Base-by-base conservation (phyloP, 2,329 filamentous ascomycete genomes). In the Dothidotthia symphoricarpi region DNA sequence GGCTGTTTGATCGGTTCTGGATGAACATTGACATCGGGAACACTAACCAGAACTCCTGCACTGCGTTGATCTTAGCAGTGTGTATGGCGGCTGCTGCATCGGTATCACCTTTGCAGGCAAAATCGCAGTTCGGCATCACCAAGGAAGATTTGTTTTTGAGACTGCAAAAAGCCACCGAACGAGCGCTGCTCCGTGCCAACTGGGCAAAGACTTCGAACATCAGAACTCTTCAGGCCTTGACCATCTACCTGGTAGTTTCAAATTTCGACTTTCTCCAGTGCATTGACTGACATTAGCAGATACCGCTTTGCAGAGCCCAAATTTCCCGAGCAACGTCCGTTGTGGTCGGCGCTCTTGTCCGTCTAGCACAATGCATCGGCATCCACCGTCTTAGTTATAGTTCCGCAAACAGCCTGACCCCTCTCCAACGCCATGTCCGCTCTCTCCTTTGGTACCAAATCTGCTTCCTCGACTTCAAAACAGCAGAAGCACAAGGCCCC, bases 161-260 rank as follows among this genome's bases (percentile, higher is more conserved):
- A 31, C 38, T 67, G 14, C 63, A 67, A 27, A 64, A 58, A 31
- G 63, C 63, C n/a, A 67, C 63, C 0, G 63, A 67, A 46, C 45
- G 57, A 31, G 63, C 63, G 16, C 36, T 67, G 11, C 48, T 66
- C 5, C 58, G 59, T 16, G 63, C 63, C 11, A 65, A 67, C 19
- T 67, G 63, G 63, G 56, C 63, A 7, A 66, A 64, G 45, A 67
- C 63, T 9, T 66, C 63, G 2, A 67, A 66, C 14, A 66, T 67
- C 22, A 43, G 61, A 29, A 67, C 63, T 8, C 49, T 67, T 3
- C 63, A 67, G 43, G 63, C 63, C 4, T 44, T 67, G 25, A 64
- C 63, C 1, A 67, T 67, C 31, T 67, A 67, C 31, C 29, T 67
- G 41, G 63, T 66, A 60, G 11, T 22, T 13, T 30, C n/a, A 6